A percentile compares a stretch with the other conserved stretches of the same genome.
These are phyloP conservation scores for Cydonia oblonga DNA, from an alignment of 331 rosid genomes.

Conservation along the genomic window DNA sequence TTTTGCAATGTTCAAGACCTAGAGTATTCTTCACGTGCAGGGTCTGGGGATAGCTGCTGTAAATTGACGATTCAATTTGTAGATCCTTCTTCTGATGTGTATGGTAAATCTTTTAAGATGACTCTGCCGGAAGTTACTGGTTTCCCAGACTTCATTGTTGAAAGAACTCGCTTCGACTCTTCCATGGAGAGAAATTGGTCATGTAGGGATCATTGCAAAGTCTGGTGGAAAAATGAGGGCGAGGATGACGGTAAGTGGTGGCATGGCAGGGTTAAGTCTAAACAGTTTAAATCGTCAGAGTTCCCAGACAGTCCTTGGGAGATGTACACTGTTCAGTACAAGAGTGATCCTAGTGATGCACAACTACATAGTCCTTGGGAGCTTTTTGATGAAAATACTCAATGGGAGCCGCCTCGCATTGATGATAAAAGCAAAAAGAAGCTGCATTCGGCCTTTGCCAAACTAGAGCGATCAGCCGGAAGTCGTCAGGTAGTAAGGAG, in stretches of 20 bases:
- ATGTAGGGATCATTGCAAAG: constrained; percentile 84
- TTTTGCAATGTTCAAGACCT: constrained; percentile 62
- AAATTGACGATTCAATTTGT: constrained; percentile 73
- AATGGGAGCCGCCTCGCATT: constrained; percentile 70
- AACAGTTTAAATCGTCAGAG: constrained; percentile 53
- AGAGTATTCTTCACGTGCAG: constrained; percentile 66
- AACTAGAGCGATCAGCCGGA: constrained; percentile 45
- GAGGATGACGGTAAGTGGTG: constrained; percentile 86
- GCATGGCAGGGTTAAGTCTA: constrained; percentile 66
- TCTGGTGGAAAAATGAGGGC: constrained; percentile 94
- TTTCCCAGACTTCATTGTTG: constrained; percentile 95
- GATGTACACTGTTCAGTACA: constrained; percentile 61
- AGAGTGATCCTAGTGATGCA: constrained; percentile 50
- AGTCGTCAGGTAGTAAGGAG: constrained; percentile 47
- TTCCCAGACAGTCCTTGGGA: constrained; percentile 98
- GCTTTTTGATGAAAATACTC: constrained; percentile 63
- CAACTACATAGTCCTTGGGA: constrained; percentile 98
- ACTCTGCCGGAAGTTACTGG: constrained; percentile 81
- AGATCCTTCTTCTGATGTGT: constrained; percentile 57
- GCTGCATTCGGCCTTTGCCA: constrained; percentile 41
- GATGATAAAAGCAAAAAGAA: constrained; percentile 44
- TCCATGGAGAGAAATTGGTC: constrained; percentile 83
- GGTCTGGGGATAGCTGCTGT: constrained; percentile 99
- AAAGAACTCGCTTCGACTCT: constrained; percentile 66
- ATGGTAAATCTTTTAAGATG: constrained; percentile 52